These are phyloP conservation scores for Scutellaria minor DNA, from an alignment of 257 asterid species.

Conservation along the genomic window DNA sequence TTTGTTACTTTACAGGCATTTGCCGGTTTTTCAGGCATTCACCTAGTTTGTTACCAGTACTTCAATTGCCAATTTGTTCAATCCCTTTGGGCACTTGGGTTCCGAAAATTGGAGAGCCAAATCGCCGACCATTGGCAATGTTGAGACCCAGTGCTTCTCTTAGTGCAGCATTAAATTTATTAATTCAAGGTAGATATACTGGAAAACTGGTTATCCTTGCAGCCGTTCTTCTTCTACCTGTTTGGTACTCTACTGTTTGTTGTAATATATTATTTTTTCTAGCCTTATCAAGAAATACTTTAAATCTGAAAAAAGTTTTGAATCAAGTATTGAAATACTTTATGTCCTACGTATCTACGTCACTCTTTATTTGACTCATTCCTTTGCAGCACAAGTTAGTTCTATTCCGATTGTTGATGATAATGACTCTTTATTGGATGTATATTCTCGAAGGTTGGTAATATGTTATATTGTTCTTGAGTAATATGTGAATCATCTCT, in stretches of 20 bases:
- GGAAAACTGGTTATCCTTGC: background rate
- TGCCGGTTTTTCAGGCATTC: slow-evolving; percentile 86
- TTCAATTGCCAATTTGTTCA: slow-evolving; percentile 75
- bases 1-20: slow-evolving; percentile 61
- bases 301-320: background rate
- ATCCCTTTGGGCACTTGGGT: slow-evolving; percentile 94
- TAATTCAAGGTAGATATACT: slow-evolving; percentile 72
- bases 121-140: slow-evolving; percentile 76
- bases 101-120: slow-evolving; percentile 86
- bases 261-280: background rate
- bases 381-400: slow-evolving; percentile 86
- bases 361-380: slow-evolving; percentile 20
- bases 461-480: background rate
- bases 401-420: slow-evolving; percentile 94
- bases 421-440: slow-evolving; percentile 85
- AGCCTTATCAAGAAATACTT: background rate
- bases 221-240: background rate
- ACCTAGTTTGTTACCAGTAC: slow-evolving; percentile 75
- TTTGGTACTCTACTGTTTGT: background rate
- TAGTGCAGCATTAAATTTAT: slow-evolving; percentile 73
- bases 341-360: background rate
- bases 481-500: slow-evolving; percentile 9
- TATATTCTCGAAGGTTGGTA: slow-evolving; percentile 90
- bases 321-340: no score
- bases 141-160: slow-evolving; percentile 91